Evolutionary conservation across 176 grass and related monocot species (phyloP).

Genomic region (Eremochloa ophiuroides): DNA sequence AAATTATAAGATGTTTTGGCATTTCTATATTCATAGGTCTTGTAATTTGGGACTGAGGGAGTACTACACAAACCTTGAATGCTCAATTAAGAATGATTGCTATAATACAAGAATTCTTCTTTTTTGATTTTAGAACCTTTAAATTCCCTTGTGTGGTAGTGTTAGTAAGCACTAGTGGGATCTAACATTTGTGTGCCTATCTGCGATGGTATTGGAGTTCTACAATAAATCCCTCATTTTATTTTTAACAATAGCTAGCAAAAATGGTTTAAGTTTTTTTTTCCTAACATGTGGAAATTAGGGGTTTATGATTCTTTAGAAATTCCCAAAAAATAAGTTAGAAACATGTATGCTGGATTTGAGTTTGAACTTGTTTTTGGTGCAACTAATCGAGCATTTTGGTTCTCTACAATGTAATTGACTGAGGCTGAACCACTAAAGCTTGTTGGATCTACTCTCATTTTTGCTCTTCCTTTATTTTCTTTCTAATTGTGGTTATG

Average conservation of each 20-base stretch:
- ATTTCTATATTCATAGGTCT: too few species aligned
- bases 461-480: neutral
- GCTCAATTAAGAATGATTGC: neutral
- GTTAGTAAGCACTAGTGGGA: neutral
- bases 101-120: neutral
- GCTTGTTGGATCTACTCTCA: neutral
- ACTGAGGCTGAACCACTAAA: neutral
- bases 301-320: neutral
- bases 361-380: neutral
- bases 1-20: too few species aligned
- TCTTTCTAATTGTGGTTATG: neutral
- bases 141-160: neutral
- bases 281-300: neutral
- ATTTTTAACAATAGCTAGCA: neutral
- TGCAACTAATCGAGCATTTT: neutral
- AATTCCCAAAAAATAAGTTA: neutral
- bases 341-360: neutral
- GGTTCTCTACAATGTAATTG: neutral
- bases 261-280: neutral
- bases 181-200: neutral
- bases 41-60: too few species aligned
- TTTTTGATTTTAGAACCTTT: neutral
- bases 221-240: neutral
- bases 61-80: neutral
- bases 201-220: neutral